Percentiles rank a stretch among this genome's conserved stretches.
Evolutionary conservation across 768 basidiomycete species (phyloP).

Genomic region (Tylopilus felleus): DNA sequence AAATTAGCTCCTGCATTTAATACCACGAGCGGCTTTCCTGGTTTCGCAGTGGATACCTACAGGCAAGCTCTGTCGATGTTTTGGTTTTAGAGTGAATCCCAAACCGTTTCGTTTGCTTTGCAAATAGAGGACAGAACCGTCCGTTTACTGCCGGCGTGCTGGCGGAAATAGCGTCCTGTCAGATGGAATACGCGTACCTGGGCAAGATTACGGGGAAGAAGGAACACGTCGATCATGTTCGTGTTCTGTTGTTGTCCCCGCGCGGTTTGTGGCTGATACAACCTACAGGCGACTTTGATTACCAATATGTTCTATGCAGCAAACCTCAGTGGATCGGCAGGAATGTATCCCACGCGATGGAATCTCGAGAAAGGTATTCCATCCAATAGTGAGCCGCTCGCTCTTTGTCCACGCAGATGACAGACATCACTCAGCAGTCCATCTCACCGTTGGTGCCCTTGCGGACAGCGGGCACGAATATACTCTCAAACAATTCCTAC

Average conservation of each 20-base stretch:
- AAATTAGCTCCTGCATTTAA: slow-evolving; percentile 69
- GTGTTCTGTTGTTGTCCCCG: slow-evolving; percentile 15
- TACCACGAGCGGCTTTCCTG: slow-evolving; percentile 65
- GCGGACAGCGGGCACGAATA: slow-evolving; percentile 79
- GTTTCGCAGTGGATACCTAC: slow-evolving; percentile 64
- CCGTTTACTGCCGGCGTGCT: slow-evolving; percentile 36
- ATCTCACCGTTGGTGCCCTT: slow-evolving; percentile 56
- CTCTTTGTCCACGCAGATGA: background rate
- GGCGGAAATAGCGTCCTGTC: slow-evolving; percentile 78
- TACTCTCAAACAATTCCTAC: slow-evolving; percentile 65
- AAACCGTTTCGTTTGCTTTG: background rate
- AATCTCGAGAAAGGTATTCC: slow-evolving; percentile 45
- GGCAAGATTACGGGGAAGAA: slow-evolving; percentile 73
- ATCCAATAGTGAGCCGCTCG: slow-evolving; percentile 39
- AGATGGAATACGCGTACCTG: slow-evolving; percentile 83
- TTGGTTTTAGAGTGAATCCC: background rate
- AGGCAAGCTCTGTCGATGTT: slow-evolving; percentile 35
- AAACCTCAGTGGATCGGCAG: slow-evolving; percentile 44
- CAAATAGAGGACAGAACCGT: background rate
- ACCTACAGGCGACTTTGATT: slow-evolving; percentile 45
- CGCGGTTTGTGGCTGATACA: background rate
- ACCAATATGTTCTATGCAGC: slow-evolving; percentile 46
- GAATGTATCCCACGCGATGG: slow-evolving; percentile 65
- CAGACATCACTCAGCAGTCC: slow-evolving; percentile 20
- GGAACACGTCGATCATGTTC: slow-evolving; percentile 54